These are phyloP conservation scores for Quercus robur DNA, from an alignment of 306 rosid genomes.

Conservation along the genomic window DNA sequence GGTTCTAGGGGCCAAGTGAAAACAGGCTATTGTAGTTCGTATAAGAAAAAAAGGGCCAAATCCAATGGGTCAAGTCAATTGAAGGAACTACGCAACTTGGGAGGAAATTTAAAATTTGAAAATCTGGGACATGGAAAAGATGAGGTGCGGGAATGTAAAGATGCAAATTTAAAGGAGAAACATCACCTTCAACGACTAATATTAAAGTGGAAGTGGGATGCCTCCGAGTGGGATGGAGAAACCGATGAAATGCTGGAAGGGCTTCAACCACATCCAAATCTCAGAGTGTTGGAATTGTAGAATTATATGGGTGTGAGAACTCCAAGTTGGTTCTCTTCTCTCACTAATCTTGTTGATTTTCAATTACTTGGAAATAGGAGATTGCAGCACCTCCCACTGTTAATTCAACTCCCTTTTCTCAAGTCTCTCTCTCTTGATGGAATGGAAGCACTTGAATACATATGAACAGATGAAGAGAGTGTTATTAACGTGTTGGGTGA, in stretches of 20 bases:
- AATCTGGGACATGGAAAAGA: too few relatives aligned
- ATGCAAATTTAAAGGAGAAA: not conserved
- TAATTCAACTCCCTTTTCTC: not conserved
- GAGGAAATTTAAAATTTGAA: too few relatives aligned
- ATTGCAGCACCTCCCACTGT: not conserved
- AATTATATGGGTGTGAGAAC: not conserved
- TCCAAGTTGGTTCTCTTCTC: not conserved
- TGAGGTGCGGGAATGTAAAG: not conserved
- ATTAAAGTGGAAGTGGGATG: too few relatives aligned
- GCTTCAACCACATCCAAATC: not conserved
- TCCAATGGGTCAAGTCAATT: too few relatives aligned
- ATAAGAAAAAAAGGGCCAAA: too few relatives aligned
- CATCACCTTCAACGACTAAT: rapidly evolving
- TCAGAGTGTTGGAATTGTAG: not conserved
- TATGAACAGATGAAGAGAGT: too few relatives aligned
- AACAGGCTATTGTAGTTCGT: too few relatives aligned
- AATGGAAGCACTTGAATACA: too few relatives aligned
- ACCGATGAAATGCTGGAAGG: not conserved
- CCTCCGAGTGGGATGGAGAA: too few relatives aligned
- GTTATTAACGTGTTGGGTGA: too few relatives aligned
- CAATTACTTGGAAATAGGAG: rapidly evolving
- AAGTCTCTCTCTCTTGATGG: rapidly evolving
- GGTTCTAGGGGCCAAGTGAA: too few relatives aligned
- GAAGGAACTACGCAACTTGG: too few relatives aligned
- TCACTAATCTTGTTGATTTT: not conserved